phyloP scores from a whole-genome alignment of 192 early-diverging fungal genomes.

The Coemansia sp. region DNA sequence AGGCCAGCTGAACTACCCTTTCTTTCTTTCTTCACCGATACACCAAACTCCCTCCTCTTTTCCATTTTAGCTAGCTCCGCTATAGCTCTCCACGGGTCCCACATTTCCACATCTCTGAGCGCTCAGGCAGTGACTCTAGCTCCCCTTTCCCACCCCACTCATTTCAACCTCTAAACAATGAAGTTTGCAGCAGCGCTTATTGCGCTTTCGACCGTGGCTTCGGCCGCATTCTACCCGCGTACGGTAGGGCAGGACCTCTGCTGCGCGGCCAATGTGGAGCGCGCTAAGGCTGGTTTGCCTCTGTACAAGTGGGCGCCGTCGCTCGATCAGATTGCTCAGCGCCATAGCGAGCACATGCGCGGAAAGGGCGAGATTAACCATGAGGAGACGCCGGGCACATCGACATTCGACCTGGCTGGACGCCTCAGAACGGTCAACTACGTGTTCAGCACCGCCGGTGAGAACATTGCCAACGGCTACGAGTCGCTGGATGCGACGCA shows the following conservation, averaged over 20 bases:
- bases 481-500: slow-evolving; percentile 12
- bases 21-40: not conserved
- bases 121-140: not conserved
- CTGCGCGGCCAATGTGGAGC: slow-evolving; percentile 48
- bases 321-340: slow-evolving; percentile 26
- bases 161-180: slow-evolving; percentile 24
- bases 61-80: not conserved
- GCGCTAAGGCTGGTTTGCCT: slow-evolving; percentile 9
- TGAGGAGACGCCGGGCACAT: slow-evolving; percentile 7
- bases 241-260: slow-evolving; percentile 41
- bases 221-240: slow-evolving; percentile 18
- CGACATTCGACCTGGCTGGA: slow-evolving; percentile 14
- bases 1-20: not conserved
- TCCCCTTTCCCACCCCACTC: not conserved
- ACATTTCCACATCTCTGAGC: not conserved
- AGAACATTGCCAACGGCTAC: slow-evolving; percentile 43
- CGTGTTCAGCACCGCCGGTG: slow-evolving; percentile 34
- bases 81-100: not conserved
- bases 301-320: slow-evolving; percentile 32
- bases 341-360: slow-evolving; percentile 28
- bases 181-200: slow-evolving; percentile 28
- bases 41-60: not conserved
- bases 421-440: slow-evolving; percentile 24
- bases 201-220: slow-evolving; percentile 19
- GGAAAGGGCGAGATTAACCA: slow-evolving; percentile 17